Evolutionary conservation across 2,329 filamentous ascomycete species (phyloP).

Genomic region (Sporothrix sp.): DNA sequence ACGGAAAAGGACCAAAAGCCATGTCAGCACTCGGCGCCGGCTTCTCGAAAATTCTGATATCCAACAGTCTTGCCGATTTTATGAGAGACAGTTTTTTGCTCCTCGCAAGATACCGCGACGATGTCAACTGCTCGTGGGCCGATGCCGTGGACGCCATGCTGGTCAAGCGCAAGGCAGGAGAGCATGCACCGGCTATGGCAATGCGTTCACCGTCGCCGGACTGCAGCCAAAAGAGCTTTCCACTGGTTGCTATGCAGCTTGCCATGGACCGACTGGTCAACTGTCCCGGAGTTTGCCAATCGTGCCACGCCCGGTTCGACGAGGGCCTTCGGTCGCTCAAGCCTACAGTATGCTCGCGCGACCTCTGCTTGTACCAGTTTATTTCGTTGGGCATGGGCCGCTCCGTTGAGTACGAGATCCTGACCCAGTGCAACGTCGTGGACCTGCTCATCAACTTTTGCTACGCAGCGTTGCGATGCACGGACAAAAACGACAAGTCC

Average conservation of each 20-base stretch:
- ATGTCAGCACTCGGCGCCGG: background rate
- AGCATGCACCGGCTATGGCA: no score
- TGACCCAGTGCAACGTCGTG: slow-evolving; percentile 69
- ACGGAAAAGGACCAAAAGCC: background rate
- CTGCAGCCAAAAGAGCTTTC: slow-evolving; percentile 33
- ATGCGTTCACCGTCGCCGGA: background rate
- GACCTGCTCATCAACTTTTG: slow-evolving; percentile 79
- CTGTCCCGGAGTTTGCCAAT: slow-evolving; percentile 79
- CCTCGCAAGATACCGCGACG: slow-evolving; percentile 50
- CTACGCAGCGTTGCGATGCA: slow-evolving; percentile 40
- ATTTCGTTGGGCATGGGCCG: slow-evolving; percentile 78
- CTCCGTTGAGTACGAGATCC: slow-evolving; percentile 74
- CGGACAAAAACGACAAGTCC: background rate
- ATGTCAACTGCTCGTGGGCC: slow-evolving; percentile 51
- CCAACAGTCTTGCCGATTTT: slow-evolving; percentile 57
- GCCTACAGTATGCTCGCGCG: slow-evolving; percentile 66
- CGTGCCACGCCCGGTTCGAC: slow-evolving; percentile 63
- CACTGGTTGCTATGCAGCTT: slow-evolving; percentile 61
- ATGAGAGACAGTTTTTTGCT: slow-evolving; percentile 55
- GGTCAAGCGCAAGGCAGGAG: background rate
- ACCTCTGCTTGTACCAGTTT: slow-evolving; percentile 79
- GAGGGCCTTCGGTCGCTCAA: slow-evolving; percentile 60
- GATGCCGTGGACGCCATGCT: slow-evolving; percentile 36
- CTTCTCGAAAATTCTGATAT: slow-evolving; percentile 57
- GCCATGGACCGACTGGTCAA: slow-evolving; percentile 64